Base-by-base conservation (phyloP, 2,329 filamentous ascomycete genomes). In the Pyricularia pennisetigena region DNA sequence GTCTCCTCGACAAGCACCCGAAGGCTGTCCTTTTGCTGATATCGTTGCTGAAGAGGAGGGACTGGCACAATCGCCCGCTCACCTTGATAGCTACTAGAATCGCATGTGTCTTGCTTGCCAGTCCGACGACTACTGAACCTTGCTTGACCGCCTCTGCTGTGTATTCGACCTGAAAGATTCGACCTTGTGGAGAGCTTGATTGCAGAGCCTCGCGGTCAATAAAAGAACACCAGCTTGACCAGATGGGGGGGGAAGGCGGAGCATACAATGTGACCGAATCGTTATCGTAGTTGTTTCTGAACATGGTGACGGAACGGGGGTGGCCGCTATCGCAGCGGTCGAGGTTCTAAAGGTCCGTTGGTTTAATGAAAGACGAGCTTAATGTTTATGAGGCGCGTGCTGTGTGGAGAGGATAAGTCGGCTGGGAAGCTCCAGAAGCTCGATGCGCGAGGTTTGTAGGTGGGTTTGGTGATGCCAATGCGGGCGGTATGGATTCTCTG, bases 211-310 rank as follows among this genome's bases (percentile, higher is more conserved):
- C 69, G 70, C 74, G 68, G 74, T 72, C 66, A 69, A 76, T 75
- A 73, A 74, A 70, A 68, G 70, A 76, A 29, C 73, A 71, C 24
- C 62, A 29, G 32, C n/a, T 28, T 32, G 63, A 6, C 29, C 16
- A 24, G 49, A 30, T 64, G 23, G n/a, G 65, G n/a, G 65, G 24
- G 64, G 32, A 24, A 35, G 30, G 65, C 23, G 69, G 71, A 77
- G 82, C 90, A 82, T 86, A 97, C 93, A 98, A 99, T 82, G 95
- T 99, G 82, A 98, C 94, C 72, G 94, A 97, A 82, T 99, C 95
- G 88, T 99, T 99, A 85, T 99, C 95, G 86, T 99, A 99, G 83
- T 98, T 98, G 86, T 99, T 99, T 82, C 95, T 88, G 84, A 99
- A 99, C 95, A 99, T 98, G 77, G 77, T 89, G 86, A 72, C 74